Base-by-base conservation (phyloP, 2,329 filamentous ascomycete species). In the Cytospora chrysosperma region DNA sequence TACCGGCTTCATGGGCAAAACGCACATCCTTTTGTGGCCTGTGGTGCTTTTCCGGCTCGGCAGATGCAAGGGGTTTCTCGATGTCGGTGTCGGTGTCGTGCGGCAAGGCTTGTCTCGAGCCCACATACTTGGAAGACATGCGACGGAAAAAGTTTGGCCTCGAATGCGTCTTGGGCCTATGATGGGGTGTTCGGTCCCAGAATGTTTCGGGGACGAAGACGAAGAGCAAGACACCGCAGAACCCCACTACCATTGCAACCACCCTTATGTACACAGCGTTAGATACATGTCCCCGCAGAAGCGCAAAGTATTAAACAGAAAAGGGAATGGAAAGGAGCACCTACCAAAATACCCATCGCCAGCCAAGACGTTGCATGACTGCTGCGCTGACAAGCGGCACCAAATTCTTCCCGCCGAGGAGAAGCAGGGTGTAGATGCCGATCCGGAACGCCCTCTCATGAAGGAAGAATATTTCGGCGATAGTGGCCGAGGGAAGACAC, bases 121-220 rank as follows among this genome's bases (percentile, higher is more conserved):
- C 47, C 32, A 64, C 49, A 49, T 73, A 74, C 40, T 74, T 76
- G 1, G 81, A 83, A 0, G 83, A 85, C 24, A 78, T 71, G 7
- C 82, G 75, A 26, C 77, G 79, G 62, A 84, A 77, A 59, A 85
- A 75, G n/a, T 56, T 62, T 4, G 63, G 73, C 63, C 75, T 78
- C 8, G 73, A 72, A 3, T 51, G 55, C 49, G 75, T 75, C 24
- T 75, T 72, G 3, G 75, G 72, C 53, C 70, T 74, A 1, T 77
- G 76, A 32, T 75, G 63, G 2, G 93, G 93, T 2, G 89, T 89
- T 55, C 94, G 83, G 74, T 97, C 93, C 94, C 94, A 98, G 69
- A 97, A 97, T 0, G 93, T 97, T 77, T 98, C 94, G 0, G 94
- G 94, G 0, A 97, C 91, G 70, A 97, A 96, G 64, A 97, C 81